Conservation (phyloP, 164 flowering plant species). For the Aristolochia californica region DNA sequence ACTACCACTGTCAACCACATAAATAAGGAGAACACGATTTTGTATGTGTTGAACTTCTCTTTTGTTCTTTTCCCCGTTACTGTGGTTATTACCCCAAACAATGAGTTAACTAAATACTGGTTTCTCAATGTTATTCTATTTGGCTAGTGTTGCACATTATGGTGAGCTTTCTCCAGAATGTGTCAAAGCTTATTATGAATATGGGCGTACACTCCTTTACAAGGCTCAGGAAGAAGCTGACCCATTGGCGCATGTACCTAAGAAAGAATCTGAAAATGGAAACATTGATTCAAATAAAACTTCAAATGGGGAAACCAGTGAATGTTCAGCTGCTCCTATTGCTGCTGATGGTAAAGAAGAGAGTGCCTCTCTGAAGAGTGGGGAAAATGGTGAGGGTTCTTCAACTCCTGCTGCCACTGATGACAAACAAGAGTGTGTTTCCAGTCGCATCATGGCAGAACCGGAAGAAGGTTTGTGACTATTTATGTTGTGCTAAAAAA, state of each 20-base stretch:
- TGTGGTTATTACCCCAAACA: not conserved
- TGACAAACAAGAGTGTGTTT: slow-evolving; percentile 12
- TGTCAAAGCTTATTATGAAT: slow-evolving; percentile 58
- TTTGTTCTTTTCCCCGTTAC: not conserved
- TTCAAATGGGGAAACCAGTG: slow-evolving; percentile 17
- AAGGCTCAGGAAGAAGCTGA: slow-evolving; percentile 96
- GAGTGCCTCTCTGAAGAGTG: slow-evolving; percentile 20
- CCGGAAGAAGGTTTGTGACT: slow-evolving; percentile 34
- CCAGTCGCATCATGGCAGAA: slow-evolving; percentile 1
- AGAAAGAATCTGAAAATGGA: slow-evolving; percentile 41
- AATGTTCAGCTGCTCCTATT: slow-evolving; percentile 43
- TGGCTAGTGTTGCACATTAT: slow-evolving; percentile 61
- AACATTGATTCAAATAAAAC: slow-evolving; percentile 29
- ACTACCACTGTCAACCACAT: too few species aligned
- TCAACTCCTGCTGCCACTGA: slow-evolving; percentile 37
- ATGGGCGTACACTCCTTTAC: slow-evolving; percentile 74
- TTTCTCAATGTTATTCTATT: not conserved
- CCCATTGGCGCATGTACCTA: slow-evolving; percentile 60
- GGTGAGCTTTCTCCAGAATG: slow-evolving; percentile 92
- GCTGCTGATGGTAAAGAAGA: slow-evolving; percentile 27
- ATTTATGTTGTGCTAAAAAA: not conserved
- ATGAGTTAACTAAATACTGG: too few species aligned
- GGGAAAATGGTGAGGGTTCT: slow-evolving; percentile 38
- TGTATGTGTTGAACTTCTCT: not conserved
- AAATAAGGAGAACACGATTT: too few species aligned